Evolutionary conservation across 352 stramenopile species (phyloP).

Genomic region (Phytophthora pseudosyringae): DNA sequence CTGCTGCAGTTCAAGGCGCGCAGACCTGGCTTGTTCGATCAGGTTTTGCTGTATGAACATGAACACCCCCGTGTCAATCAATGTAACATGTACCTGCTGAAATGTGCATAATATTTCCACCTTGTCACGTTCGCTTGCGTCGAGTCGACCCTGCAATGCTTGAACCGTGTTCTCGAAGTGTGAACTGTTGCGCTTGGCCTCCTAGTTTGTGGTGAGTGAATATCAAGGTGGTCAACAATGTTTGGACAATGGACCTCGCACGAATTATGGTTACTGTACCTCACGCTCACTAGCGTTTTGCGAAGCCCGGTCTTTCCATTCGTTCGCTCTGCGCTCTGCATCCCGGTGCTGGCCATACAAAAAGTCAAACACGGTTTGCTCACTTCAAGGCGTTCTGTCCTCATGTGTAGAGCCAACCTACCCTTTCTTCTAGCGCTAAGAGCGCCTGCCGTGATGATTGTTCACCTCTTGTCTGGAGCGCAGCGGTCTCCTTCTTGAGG

Average conservation of each 20-base stretch:
- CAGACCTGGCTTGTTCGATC: slow-evolving; percentile 29
- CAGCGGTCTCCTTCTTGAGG: slow-evolving; percentile 52
- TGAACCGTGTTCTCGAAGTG: slow-evolving; percentile 29
- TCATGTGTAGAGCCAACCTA: slow-evolving; percentile 10
- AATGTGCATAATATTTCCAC: slow-evolving; percentile 10
- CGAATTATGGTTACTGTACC: slow-evolving; percentile 21
- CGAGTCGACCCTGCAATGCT: slow-evolving; percentile 12
- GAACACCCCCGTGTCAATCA: not conserved
- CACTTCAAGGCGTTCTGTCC: not conserved
- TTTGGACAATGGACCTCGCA: not conserved
- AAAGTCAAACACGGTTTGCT: not conserved
- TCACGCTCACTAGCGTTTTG: slow-evolving; percentile 48
- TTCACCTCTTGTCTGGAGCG: slow-evolving; percentile 28
- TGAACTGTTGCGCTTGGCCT: slow-evolving; percentile 22
- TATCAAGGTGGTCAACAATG: not conserved
- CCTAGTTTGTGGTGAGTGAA: slow-evolving; percentile 1
- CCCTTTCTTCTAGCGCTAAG: slow-evolving; percentile 40
- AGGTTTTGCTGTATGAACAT: slow-evolving; percentile 36
- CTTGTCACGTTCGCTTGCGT: slow-evolving; percentile 27
- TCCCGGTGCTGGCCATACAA: slow-evolving; percentile 36
- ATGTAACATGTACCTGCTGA: not conserved
- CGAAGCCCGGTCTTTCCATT: slow-evolving; percentile 52
- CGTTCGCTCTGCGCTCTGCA: slow-evolving; percentile 37
- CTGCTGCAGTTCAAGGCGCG: slow-evolving; percentile 39
- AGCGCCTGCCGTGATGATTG: slow-evolving; percentile 36